Base-by-base conservation (phyloP, 805 yeast genomes). In the Yamadazyma sp. region DNA sequence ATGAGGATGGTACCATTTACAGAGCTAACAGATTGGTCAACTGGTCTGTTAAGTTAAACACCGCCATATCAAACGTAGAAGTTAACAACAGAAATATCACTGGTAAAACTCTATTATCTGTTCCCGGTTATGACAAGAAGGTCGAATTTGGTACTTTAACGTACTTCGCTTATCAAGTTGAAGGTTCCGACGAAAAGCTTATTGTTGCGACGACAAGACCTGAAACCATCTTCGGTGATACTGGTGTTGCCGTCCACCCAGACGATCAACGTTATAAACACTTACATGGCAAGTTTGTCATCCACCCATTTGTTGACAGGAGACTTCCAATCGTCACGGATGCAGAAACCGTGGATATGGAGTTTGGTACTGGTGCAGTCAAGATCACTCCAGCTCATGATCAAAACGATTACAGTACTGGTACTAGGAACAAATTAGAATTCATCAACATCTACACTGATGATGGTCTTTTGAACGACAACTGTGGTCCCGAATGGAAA, bases 291-390 rank as follows among this genome's bases (percentile, higher is more conserved):
- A 88, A 90, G 64, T 87, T 71, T 60, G 93, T 85, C 44, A 63
- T 78, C 50, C 98, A 93, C 67, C 98, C 99, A 45, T 85, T 93
- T 67, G 67, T 87, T 54, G 85, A 84, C 58, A 82, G 88, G 61
- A 72, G 78, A 57, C 64, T 93, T 37, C 99, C 99, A 49, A 87
- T 93, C 57, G 70, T 93, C 45, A 79, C 89, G 36, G 99, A 93
- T 61, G 60, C 81, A 26, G 95, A 87, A 65, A 93, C 97, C 27
- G 99, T 93, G 48, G 99, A 93, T 64, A 93, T 93, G 98, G 95
- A 86, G 63, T 93, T 93, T 52, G 99, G 99, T 76, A 93, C 99
- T 46, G 99, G 99, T 82, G 99, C 99, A 33, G 99, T 93, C 46
- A 93, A 93, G 70, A 93, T 93, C 60, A 93, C 99, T 10, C 99